Conservation (phyloP, 306 rosid genomes). For the Vigna mungo region DNA sequence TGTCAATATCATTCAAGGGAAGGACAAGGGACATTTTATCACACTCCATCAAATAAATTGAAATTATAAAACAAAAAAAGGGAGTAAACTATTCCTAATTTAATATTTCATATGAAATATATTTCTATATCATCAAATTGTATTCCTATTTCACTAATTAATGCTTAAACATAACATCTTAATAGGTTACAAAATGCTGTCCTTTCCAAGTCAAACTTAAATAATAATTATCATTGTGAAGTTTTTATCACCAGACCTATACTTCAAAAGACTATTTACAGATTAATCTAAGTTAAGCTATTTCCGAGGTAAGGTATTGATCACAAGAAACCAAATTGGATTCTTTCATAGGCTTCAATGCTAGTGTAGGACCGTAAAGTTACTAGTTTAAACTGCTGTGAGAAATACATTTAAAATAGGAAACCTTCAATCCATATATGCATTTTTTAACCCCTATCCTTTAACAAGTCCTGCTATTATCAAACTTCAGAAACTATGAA, state of each 20-base stretch:
- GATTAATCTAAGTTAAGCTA: neutral
- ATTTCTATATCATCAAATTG: neutral
- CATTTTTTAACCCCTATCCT: neutral
- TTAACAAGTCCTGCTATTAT: slow-evolving; percentile 7
- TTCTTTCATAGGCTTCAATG: slow-evolving; percentile 3
- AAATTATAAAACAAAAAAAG: slow-evolving; percentile 6
- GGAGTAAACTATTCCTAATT: neutral
- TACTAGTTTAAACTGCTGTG: neutral
- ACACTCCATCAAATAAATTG: neutral
- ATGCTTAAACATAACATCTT: slow-evolving; percentile 23
- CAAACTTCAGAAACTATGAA: slow-evolving; percentile 37
- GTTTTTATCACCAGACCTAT: slow-evolving; percentile 5
- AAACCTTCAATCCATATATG: slow-evolving; percentile 13
- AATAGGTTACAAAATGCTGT: slow-evolving; percentile 17
- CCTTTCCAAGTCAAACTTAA: slow-evolving; percentile 32
- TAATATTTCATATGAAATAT: slow-evolving; percentile 1
- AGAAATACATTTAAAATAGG: slow-evolving; percentile 8
- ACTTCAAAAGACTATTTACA: slow-evolving; percentile 19
- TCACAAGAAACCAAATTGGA: slow-evolving; percentile 21
- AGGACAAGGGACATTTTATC: neutral
- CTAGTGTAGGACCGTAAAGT: neutral
- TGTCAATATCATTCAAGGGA: neutral
- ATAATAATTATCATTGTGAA: slow-evolving; percentile 24
- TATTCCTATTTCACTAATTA: neutral
- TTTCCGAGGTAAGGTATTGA: slow-evolving; percentile 17